phyloP scores from a whole-genome alignment of 345 rosid species.

The Salix suchowensis region DNA sequence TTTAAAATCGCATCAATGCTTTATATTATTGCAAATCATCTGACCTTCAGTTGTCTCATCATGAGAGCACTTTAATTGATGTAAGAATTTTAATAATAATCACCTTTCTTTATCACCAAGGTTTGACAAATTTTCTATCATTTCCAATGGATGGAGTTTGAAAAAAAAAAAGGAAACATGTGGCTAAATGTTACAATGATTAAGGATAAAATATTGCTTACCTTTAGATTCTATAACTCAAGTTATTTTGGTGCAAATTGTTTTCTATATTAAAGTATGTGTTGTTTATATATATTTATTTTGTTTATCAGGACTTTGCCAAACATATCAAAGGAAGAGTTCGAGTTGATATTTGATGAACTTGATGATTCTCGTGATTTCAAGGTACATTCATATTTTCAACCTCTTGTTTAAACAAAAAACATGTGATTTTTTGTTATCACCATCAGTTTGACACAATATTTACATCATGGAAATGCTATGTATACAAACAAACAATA shows the following conservation, averaged over 20 bases:
- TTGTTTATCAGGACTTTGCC: slow-evolving; percentile 66
- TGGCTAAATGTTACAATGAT: too few species aligned
- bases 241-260: background rate
- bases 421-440: background rate
- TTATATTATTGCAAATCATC: too few species aligned
- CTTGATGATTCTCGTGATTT: slow-evolving; percentile 91
- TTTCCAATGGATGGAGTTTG: background rate
- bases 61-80: too few species aligned
- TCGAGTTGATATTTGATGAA: slow-evolving; percentile 76
- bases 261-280: background rate
- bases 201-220: too few species aligned
- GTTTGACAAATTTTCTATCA: too few species aligned
- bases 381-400: slow-evolving; percentile 50
- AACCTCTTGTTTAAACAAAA: background rate
- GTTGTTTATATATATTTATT: background rate
- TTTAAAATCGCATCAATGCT: too few species aligned
- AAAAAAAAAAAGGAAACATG: background rate
- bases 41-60: too few species aligned
- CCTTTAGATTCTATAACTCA: background rate
- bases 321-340: slow-evolving; percentile 78
- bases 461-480: background rate
- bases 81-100: too few species aligned
- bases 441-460: background rate
- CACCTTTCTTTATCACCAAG: too few species aligned
- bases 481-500: too few species aligned